Evolutionary conservation across 768 basidiomycete genomes (phyloP), one percentile per base, ranked within the genome.

Genomic region (Nidularia pulvinata): DNA sequence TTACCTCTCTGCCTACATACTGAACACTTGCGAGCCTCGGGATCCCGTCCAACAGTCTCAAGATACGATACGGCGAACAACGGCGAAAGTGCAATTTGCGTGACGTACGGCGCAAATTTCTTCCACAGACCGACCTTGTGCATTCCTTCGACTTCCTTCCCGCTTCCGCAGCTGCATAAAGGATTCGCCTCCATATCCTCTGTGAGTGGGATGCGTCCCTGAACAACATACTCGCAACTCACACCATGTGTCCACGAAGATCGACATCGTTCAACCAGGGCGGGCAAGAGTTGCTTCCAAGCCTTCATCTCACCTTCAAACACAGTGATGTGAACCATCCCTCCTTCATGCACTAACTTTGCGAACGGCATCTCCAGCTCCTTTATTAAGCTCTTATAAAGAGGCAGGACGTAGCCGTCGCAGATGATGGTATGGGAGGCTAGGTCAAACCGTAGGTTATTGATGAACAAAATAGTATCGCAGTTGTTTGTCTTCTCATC

Each of bases 261-360:
- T 25, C 81, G 75, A 53, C 82, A 83, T 37, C 81, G 75, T 60
- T 85, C 85, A 2, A 73, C 74, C 33, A 81, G 58, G 6, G 69
- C 67, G 4, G 83, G 83, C 1, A 85, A 61, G 30, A 84, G 70
- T 50, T 77, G 69, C 46, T 77, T 76, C 85, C 83, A 86, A 1
- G 71, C 73, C 25, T 56, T 56, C 32, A 72, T 59, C 56, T 79
- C 79, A 11, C 70, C 73, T 2, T 61, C 59, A 5, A 51, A 58
- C 0, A 69, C 61, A 6, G 42, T 7, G 37, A 71, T 53, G 42
- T 44, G 45, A 49, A 68, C 49, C 13, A 37, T 14, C 19, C 34
- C 42, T 39, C 48, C 34, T 35, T 37, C 13, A 1, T 52, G 11
- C 4, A 60, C 45, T 16, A 51, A 59, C n/a, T 42, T 19, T 16